Conservation (phyloP, 2,329 filamentous ascomycete species). For the Aspergillus novofumigatus region DNA sequence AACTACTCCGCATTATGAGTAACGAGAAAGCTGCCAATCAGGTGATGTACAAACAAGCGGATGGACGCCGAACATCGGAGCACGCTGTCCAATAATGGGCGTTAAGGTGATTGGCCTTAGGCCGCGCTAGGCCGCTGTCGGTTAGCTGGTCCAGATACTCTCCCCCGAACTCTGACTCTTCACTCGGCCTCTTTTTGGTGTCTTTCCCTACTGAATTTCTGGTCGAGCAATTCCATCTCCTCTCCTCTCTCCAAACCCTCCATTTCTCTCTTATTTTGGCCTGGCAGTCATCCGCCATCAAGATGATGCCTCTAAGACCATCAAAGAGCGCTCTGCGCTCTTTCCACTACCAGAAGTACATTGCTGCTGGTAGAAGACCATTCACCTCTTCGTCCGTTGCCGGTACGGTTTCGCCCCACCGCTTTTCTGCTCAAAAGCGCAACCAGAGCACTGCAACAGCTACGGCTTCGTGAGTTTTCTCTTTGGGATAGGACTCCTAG, state of each 20-base stretch:
- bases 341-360: slow-evolving; percentile 40
- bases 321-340: slow-evolving; percentile 47
- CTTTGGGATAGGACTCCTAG: background rate
- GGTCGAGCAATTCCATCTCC: background rate
- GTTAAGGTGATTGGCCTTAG: background rate
- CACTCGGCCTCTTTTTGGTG: background rate
- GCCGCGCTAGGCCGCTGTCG: background rate
- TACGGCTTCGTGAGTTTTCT: slow-evolving; percentile 50
- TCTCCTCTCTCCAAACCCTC: slow-evolving; percentile 9
- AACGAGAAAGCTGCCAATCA: background rate
- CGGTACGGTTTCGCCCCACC: slow-evolving; percentile 45
- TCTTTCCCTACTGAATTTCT: background rate
- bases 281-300: slow-evolving; percentile 31
- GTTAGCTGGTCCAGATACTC: background rate
- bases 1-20: background rate
- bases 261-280: slow-evolving; percentile 22
- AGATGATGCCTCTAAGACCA: slow-evolving; percentile 50
- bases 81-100: background rate
- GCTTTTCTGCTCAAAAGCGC: slow-evolving; percentile 41
- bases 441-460: slow-evolving; percentile 47
- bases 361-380: slow-evolving; percentile 33
- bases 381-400: slow-evolving; percentile 45
- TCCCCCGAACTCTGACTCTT: background rate
- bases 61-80: background rate
- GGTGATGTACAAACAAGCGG: background rate